Conservation (phyloP, 345 rosid species). For the Linum lewisii region DNA sequence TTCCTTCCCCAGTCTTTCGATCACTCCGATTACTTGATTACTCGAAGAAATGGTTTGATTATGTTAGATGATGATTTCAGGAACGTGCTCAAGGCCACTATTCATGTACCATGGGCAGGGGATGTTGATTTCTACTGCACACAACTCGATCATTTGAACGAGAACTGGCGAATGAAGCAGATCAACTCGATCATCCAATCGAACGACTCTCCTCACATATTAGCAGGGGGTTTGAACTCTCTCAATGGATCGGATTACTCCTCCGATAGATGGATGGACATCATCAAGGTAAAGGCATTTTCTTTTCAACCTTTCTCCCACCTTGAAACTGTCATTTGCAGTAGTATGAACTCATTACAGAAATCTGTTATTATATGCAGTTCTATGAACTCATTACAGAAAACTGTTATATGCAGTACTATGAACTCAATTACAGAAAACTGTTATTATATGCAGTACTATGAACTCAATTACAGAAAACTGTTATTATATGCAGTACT, state of each 20-base stretch:
- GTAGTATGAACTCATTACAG: too few species aligned
- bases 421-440: too few species aligned
- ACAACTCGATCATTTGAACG: slow-evolving; percentile 85
- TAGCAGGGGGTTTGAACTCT: slow-evolving; percentile 77
- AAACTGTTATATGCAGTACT: too few species aligned
- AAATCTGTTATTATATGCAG: too few species aligned
- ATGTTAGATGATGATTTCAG: slow-evolving; percentile 23
- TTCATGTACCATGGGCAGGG: slow-evolving; percentile 81
- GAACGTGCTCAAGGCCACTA: slow-evolving; percentile 79
- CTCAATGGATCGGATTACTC: slow-evolving; percentile 77
- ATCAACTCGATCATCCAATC: slow-evolving; percentile 54
- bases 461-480: too few species aligned
- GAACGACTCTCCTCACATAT: slow-evolving; percentile 53
- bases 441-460: too few species aligned
- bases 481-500: too few species aligned
- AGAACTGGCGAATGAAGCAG: slow-evolving; percentile 92
- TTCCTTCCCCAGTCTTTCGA: not conserved
- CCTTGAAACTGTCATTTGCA: not conserved
- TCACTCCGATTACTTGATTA: not conserved
- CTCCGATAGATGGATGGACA: slow-evolving; percentile 71
- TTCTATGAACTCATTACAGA: too few species aligned
- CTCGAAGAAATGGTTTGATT: not conserved
- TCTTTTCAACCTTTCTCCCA: not conserved
- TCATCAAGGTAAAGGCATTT: slow-evolving; percentile 57
- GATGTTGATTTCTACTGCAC: slow-evolving; percentile 78